Conservation (phyloP, 202 grass and related monocot species). For the Hordeum pubiflorum region DNA sequence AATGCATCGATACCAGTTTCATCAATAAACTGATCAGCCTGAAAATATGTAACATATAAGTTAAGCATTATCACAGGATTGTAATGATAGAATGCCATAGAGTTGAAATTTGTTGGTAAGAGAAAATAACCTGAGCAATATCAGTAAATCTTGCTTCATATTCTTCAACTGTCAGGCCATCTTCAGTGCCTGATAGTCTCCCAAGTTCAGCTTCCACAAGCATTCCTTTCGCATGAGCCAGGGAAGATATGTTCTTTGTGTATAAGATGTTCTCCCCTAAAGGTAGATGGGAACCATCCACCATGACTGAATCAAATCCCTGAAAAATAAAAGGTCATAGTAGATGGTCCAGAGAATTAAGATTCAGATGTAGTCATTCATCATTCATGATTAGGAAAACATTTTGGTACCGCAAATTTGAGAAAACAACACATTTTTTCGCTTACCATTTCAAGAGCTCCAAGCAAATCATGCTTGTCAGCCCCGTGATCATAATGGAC, state of each 20-base stretch:
- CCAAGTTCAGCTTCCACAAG: slow-evolving; percentile 96
- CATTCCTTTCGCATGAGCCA: slow-evolving; percentile 61
- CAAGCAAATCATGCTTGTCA: slow-evolving; percentile 66
- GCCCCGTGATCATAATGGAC: slow-evolving; percentile 90
- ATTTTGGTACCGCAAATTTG: slow-evolving; percentile 8
- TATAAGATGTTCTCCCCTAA: slow-evolving; percentile 66
- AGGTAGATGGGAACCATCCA: slow-evolving; percentile 78
- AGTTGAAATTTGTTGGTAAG: slow-evolving; percentile 5
- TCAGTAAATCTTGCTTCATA: slow-evolving; percentile 84
- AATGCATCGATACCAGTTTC: slow-evolving; percentile 69
- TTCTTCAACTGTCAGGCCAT: slow-evolving; percentile 82
- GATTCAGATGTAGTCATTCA: slow-evolving; percentile 1
- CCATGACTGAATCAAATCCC: slow-evolving; percentile 97
- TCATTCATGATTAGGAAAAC: slow-evolving; percentile 8
- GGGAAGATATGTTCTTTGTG: slow-evolving; percentile 55
- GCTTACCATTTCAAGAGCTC: slow-evolving; percentile 85
- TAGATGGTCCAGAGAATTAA: slow-evolving; percentile 17
- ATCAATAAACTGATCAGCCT: slow-evolving; percentile 84
- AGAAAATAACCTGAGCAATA: slow-evolving; percentile 53
- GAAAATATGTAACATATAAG: slow-evolving; percentile 25
- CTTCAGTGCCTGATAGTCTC: slow-evolving; percentile 82
- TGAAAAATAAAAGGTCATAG: slow-evolving; percentile 28
- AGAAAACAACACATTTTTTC: slow-evolving; percentile 10
- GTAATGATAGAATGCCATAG: slow-evolving; percentile 8
- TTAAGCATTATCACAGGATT: neutral